phyloP scores from a whole-genome alignment of 176 grass and related monocot genomes.

The Cenchrus purpureus region DNA sequence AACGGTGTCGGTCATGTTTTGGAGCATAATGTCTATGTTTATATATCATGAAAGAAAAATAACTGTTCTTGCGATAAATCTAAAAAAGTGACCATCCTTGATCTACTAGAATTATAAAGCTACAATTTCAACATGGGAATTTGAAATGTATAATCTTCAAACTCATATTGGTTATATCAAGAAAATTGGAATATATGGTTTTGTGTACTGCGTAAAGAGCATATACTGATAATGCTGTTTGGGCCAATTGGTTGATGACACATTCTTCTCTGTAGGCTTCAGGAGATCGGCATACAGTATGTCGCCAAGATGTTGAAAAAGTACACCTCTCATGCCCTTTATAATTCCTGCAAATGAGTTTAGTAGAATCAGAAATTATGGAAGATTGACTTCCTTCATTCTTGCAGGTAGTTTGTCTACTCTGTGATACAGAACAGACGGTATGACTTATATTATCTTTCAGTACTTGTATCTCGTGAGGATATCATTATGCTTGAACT shows the following conservation, averaged over 20 bases:
- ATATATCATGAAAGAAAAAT: background rate
- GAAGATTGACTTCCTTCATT: slow-evolving; percentile 34
- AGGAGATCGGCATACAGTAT: slow-evolving; percentile 72
- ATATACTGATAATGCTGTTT: slow-evolving; percentile 4
- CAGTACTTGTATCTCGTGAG: background rate
- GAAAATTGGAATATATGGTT: background rate
- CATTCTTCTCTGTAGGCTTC: slow-evolving; percentile 50
- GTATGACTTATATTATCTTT: slow-evolving; percentile 48
- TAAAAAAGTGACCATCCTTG: background rate
- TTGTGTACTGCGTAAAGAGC: background rate
- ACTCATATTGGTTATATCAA: background rate
- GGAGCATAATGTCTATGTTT: background rate
- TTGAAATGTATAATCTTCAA: background rate
- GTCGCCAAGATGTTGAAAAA: slow-evolving; percentile 82
- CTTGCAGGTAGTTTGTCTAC: slow-evolving; percentile 89
- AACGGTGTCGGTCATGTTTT: background rate
- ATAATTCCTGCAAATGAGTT: slow-evolving; percentile 29
- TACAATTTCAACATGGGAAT: background rate
- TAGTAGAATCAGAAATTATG: slow-evolving; percentile 32
- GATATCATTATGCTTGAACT: slow-evolving; percentile 19
- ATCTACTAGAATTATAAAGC: background rate
- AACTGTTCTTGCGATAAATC: background rate
- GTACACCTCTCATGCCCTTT: slow-evolving; percentile 49
- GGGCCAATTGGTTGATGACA: slow-evolving; percentile 16
- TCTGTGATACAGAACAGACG: slow-evolving; percentile 80